Percentiles rank a stretch among this genome's conserved stretches.
Evolutionary conservation across 352 stramenopile genomes (phyloP).

Genomic region (Globisporangium radiosum): DNA sequence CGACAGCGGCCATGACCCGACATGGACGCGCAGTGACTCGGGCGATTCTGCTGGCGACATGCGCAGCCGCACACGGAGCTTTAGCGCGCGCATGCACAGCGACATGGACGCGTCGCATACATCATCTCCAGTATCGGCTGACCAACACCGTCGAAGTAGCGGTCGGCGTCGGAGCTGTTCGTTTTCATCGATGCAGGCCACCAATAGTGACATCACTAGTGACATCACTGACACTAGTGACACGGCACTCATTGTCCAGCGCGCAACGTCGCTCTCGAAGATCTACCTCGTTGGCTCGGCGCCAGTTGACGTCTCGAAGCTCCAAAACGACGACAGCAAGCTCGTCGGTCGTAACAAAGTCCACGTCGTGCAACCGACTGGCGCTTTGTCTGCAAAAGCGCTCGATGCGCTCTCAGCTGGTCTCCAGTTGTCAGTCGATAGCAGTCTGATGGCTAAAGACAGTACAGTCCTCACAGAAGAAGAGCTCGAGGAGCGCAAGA

Average conservation of each 20-base stretch:
- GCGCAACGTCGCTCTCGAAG: slow-evolving; percentile 71
- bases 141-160: not conserved
- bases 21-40: slow-evolving; percentile 19
- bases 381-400: slow-evolving; percentile 66
- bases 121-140: no score
- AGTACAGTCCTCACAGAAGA: slow-evolving; percentile 43
- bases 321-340: slow-evolving; percentile 74
- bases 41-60: slow-evolving; percentile 13
- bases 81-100: slow-evolving; percentile 32
- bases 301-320: slow-evolving; percentile 72
- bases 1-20: slow-evolving; percentile 28
- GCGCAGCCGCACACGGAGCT: slow-evolving; percentile 34
- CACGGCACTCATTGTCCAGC: slow-evolving; percentile 46
- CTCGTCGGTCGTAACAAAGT: slow-evolving; percentile 74
- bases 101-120: no score
- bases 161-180: slow-evolving; percentile 57
- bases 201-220: not conserved
- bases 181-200: slow-evolving; percentile 38
- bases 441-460: slow-evolving; percentile 23
- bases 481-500: slow-evolving; percentile 80
- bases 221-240: slow-evolving; percentile 20
- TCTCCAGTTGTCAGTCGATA: slow-evolving; percentile 68
- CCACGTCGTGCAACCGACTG: slow-evolving; percentile 62
- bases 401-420: slow-evolving; percentile 73
- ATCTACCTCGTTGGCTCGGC: slow-evolving; percentile 80